phyloP scores from a whole-genome alignment of 768 basidiomycete species.

The Peribolospora baueri region DNA sequence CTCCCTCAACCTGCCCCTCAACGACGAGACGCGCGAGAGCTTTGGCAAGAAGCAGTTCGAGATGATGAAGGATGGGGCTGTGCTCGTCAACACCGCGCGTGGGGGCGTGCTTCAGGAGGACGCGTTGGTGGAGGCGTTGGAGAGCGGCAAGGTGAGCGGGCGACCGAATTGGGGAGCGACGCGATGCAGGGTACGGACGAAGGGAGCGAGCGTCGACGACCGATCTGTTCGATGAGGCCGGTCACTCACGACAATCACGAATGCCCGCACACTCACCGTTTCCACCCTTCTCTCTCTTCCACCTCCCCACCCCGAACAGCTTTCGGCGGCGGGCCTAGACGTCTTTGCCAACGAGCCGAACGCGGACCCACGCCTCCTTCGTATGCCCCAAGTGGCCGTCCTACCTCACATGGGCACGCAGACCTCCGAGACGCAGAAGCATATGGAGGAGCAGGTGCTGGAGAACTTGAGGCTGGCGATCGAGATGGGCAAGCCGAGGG shows the following conservation, averaged over 20 bases:
- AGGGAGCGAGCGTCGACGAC: no score
- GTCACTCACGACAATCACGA: no score
- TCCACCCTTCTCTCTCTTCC: background rate
- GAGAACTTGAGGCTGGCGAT: no score
- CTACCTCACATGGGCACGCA: conserved; percentile 61
- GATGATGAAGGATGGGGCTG: conserved; percentile 9
- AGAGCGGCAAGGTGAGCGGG: conserved; percentile 54
- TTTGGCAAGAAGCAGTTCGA: conserved; percentile 9
- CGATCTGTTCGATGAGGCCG: no score
- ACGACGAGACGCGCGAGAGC: conserved; percentile 28
- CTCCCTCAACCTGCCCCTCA: conserved; percentile 62
- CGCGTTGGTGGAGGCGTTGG: conserved; percentile 59
- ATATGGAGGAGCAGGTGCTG: no score
- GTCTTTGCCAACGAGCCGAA: conserved; percentile 48
- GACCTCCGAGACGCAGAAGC: no score
- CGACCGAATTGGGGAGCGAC: no score
- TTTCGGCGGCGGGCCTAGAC: conserved; percentile 10
- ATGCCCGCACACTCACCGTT: background rate
- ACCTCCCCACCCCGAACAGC: conserved; percentile 2
- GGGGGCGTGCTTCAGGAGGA: conserved; percentile 74
- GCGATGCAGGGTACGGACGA: no score
- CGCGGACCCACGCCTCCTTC: conserved; percentile 50
- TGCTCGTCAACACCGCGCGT: conserved; percentile 21
- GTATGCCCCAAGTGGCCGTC: conserved; percentile 59
- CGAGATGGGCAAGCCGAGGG: no score